Conservation (phyloP, 225 moss, liverwort and hornwort species). For the Climacium dendroides region DNA sequence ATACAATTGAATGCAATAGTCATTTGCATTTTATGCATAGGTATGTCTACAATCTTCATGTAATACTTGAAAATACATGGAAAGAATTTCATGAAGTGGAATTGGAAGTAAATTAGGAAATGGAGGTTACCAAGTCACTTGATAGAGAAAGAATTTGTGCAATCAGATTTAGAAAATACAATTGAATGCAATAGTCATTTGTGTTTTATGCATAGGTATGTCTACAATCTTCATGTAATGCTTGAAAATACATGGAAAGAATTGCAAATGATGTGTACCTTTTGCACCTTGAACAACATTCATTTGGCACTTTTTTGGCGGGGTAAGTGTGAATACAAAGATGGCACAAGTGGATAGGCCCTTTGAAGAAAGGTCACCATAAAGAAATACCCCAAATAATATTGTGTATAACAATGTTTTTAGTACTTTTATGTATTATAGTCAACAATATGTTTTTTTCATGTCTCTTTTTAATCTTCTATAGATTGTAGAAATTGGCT, state of each 20-base stretch:
- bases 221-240: fast-evolving
- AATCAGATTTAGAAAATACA: background rate
- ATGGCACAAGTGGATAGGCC: too few species aligned
- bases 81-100: too few species aligned
- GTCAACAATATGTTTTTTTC: background rate
- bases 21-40: too few species aligned
- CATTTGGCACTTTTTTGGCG: fast-evolving
- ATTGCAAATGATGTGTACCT: background rate
- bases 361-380: fast-evolving
- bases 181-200: background rate
- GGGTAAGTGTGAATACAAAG: background rate
- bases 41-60: too few species aligned
- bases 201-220: fast-evolving
- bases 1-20: too few species aligned
- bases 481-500: background rate
- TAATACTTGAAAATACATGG: too few species aligned
- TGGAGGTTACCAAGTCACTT: background rate
- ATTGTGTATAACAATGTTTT: background rate
- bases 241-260: background rate
- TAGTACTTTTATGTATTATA: background rate
- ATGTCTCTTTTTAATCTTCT: background rate
- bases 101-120: background rate
- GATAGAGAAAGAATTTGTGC: background rate
- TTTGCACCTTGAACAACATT: background rate
- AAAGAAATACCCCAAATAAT: fast-evolving